Conservation (phyloP, 768 basidiomycete genomes). For the Xerocomus spinulosus region DNA sequence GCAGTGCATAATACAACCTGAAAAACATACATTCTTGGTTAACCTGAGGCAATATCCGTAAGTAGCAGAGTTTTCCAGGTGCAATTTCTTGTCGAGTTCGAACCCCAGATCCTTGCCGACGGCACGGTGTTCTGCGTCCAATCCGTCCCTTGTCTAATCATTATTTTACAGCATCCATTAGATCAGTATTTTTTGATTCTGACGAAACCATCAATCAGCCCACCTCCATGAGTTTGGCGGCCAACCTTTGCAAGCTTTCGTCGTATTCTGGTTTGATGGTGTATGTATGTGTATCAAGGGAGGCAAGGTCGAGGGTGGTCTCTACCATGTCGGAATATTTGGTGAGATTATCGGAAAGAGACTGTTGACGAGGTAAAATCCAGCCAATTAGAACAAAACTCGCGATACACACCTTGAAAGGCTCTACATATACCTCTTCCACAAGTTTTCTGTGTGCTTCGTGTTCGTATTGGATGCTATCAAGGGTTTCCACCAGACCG, state of each 20-base stretch:
- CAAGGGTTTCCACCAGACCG: conserved; percentile 64
- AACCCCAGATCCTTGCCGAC: conserved; percentile 69
- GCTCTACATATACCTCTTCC: conserved; percentile 59
- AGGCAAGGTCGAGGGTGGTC: conserved; percentile 86
- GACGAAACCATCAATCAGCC: not conserved
- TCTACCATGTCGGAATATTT: conserved; percentile 95
- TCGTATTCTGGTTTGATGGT: conserved; percentile 94
- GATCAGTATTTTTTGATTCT: not conserved
- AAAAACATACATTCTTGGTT: conserved; percentile 73
- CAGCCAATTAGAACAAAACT: not conserved
- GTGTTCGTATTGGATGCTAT: conserved; percentile 42
- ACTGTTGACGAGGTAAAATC: conserved; percentile 37
- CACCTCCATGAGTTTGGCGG: conserved; percentile 59
- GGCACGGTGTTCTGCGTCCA: conserved; percentile 75
- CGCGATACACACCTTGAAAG: conserved; percentile 49
- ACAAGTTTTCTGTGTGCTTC: conserved; percentile 52
- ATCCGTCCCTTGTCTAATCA: conserved; percentile 58
- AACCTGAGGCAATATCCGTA: conserved; percentile 93
- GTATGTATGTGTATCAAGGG: conserved; percentile 81
- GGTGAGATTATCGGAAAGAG: conserved; percentile 54
- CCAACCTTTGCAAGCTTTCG: conserved; percentile 61
- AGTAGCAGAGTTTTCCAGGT: conserved; percentile 84
- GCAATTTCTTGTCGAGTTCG: conserved; percentile 91
- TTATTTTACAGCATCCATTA: not conserved
- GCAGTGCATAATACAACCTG: not conserved